These are phyloP conservation scores for Hansenula lynferdii DNA, from an alignment of 1,139 yeast genomes.

Conservation along the genomic window DNA sequence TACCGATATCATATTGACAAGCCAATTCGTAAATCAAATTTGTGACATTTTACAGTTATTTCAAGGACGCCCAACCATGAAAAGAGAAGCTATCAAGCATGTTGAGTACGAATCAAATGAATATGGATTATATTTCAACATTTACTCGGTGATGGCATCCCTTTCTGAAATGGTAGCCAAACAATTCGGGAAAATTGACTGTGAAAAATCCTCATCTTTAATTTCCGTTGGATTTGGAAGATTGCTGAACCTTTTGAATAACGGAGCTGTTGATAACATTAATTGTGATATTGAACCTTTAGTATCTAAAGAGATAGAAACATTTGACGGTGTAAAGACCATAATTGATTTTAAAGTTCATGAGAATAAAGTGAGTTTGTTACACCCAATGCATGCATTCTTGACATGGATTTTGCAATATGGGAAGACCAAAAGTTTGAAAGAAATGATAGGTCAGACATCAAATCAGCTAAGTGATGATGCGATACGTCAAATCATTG, in stretches of 20 bases:
- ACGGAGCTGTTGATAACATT: not conserved
- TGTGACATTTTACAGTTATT: constrained; percentile 65
- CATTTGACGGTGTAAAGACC: constrained; percentile 19
- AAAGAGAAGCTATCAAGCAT: constrained; percentile 75
- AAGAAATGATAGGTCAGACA: constrained; percentile 4
- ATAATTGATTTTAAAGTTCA: constrained; percentile 33
- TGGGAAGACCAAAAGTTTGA: constrained; percentile 14
- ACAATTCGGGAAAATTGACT: constrained; percentile 10
- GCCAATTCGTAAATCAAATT: constrained; percentile 37
- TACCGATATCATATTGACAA: constrained; percentile 37
- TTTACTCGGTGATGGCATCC: constrained; percentile 65
- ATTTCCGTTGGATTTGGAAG: constrained; percentile 10
- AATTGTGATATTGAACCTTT: not conserved
- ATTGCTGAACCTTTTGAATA: constrained; percentile 1
- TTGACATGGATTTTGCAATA: constrained; percentile 65
- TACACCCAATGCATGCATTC: constrained; percentile 78
- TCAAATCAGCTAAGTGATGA: constrained; percentile 17
- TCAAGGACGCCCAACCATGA: constrained; percentile 75
- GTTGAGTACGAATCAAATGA: constrained; percentile 89
- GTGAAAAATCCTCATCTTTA: constrained; percentile 2
- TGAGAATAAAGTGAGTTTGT: constrained; percentile 55
- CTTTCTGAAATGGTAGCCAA: constrained; percentile 53
- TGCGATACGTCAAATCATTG: constrained; percentile 36
- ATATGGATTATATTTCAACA: constrained; percentile 77
- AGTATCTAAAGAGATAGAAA: constrained; percentile 14